Base-by-base conservation (phyloP, 2,329 filamentous ascomycete genomes). In the Bipolaris cookei region DNA sequence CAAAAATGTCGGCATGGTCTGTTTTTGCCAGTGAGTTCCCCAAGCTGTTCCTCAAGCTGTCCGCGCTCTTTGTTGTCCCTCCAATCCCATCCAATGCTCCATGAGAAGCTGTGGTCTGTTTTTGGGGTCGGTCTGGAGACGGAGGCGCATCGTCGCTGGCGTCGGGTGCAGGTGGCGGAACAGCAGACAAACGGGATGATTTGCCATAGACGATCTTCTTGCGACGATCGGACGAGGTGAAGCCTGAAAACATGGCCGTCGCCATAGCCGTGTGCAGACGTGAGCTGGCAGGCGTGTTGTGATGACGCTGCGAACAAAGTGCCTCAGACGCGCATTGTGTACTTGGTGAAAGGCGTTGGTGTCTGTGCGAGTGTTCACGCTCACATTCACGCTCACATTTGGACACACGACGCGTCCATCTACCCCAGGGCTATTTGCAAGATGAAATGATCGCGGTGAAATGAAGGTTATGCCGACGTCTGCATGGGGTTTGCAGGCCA, bases 161-260 rank as follows among this genome's bases (percentile, higher is more conserved):
- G 48, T 56, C 61, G 7, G 59, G 41, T 51, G 59, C 62, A 48
- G 59, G 54, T 48, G 61, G 61, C 18, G 62, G 54, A 13, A 60
- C 32, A 8, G 48, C 32, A 18, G 66, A 60, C 5, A 62, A 61
- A 45, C 75, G 73, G 54, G 71, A 66, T 16, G 70, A 49, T 60
- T 74, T 76, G 47, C 76, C 76, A 53, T 79, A 79, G 10, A 76
- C 66, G 37, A 72, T 55, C 55, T 72, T 76, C 66, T 76, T 77
- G 53, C 74, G 72, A 53, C 71, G 69, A 48, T 73, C 69, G n/a
- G 69, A 63, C 7, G 68, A 59, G 13, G 67, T 71, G 32, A 69
- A 72, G 7, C 64, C 60, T 21, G 71, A 66, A 28, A 71, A 61
- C 68, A 70, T 71, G 49, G 56, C 61, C 20, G 67, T 62, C 13